Evolutionary conservation across 768 basidiomycete genomes (phyloP), one percentile per base, ranked within the genome.

Genomic region (Calocybe cyanea): DNA sequence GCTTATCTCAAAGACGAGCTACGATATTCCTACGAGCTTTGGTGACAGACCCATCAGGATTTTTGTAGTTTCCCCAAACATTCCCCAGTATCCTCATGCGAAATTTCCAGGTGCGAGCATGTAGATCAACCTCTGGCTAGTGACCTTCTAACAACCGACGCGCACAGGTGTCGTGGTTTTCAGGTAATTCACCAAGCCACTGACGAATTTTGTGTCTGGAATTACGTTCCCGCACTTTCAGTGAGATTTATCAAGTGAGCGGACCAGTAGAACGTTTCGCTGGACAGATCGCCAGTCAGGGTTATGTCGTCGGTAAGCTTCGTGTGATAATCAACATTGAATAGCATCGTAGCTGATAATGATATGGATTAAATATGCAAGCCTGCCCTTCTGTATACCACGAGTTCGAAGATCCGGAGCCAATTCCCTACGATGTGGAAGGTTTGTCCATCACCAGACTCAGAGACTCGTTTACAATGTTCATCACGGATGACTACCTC

Each of bases 201-300:
- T 35, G 34, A 18, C 17, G 7, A 35, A n/a, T 35, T 6, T 35
- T 7, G 34, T 6, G 6, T 5, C 7, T 35, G 5, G 7, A 17
- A 30, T 21, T 39, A 19, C 15, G 15, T 37, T 10, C 41, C 14
- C 44, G 14, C n/a, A n/a, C 11, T 28, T 11, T 11, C 57, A 92
- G 91, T 57, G 93, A 95, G 69, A 97, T 97, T 44, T 97, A 96
- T 61, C 89, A 91, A 63, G 92, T 94, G 1, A 94, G 91, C n/a
- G 92, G 92, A 0, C 93, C 93, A 28, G 93, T 95, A n/a, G 92
- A 94, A 62, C 80, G 93, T 40, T 92, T 89, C 59, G 87, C 87
- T 0, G 83, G 86, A 11, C 86, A 88, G 66, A 91, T 93, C 54
- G 91, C 90, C 7, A 89, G 85, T 50, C 85, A 91, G 23, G 90